Percentiles rank a stretch among this genome's conserved stretches.
These are phyloP conservation scores for Mallotus nudiflorus DNA, from an alignment of 345 rosid genomes.

Conservation along the genomic window DNA sequence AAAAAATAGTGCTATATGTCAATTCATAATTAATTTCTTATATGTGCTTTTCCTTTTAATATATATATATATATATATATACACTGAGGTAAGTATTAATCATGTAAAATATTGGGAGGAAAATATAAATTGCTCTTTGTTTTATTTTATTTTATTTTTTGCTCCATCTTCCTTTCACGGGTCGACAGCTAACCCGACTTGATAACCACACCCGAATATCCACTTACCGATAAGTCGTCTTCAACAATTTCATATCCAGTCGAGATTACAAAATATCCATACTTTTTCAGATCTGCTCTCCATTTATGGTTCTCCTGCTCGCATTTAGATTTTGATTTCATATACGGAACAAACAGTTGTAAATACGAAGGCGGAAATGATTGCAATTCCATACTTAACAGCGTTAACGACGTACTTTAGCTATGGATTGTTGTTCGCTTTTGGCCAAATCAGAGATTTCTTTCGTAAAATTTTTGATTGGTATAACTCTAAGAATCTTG, in stretches of 20 bases:
- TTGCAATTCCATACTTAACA: slow-evolving; percentile 73
- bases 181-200: background rate
- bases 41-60: too few species aligned
- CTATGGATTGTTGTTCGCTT: slow-evolving; percentile 73
- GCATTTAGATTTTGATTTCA: background rate
- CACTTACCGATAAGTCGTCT: background rate
- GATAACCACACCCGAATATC: background rate
- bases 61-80: too few species aligned
- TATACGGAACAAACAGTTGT: background rate
- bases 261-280: background rate
- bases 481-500: slow-evolving; percentile 53
- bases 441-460: slow-evolving; percentile 81
- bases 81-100: too few species aligned
- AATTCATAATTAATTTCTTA: too few species aligned
- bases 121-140: too few species aligned
- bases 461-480: slow-evolving; percentile 63
- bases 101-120: too few species aligned
- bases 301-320: background rate
- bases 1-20: too few species aligned
- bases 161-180: background rate
- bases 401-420: slow-evolving; percentile 79
- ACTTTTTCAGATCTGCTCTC: background rate
- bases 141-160: too few species aligned
- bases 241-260: slow-evolving; percentile 7
- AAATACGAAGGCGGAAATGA: slow-evolving; percentile 34